These are phyloP conservation scores for Delitschia confertaspora DNA, from an alignment of 495 filamentous ascomycete species.

Conservation along the genomic window DNA sequence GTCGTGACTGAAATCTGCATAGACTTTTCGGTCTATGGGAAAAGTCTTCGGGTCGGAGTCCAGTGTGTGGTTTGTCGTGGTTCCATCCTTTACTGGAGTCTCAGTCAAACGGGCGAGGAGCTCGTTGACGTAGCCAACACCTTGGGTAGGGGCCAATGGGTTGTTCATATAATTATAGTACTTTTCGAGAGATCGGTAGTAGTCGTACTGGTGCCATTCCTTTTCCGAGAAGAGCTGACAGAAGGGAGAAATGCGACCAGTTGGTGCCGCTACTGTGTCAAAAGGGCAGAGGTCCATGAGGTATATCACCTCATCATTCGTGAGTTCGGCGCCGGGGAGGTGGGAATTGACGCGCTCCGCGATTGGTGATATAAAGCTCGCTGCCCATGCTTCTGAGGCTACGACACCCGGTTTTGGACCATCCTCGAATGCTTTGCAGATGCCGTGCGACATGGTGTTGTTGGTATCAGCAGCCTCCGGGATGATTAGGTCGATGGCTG, in stretches of 20 bases:
- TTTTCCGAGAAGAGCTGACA: constrained; percentile 58
- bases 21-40: constrained; percentile 54
- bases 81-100: constrained; percentile 56
- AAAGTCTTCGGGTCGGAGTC: constrained; percentile 55
- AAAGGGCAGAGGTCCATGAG: constrained; percentile 86
- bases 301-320: constrained; percentile 47
- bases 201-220: constrained; percentile 71
- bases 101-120: constrained; percentile 68
- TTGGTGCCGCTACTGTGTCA: constrained; percentile 53
- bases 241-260: constrained; percentile 48
- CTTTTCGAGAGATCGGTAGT: constrained; percentile 65
- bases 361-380: constrained; percentile 54
- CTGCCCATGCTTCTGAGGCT: constrained; percentile 46
- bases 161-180: constrained; percentile 72
- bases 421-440: constrained; percentile 56
- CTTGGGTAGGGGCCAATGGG: constrained; percentile 67
- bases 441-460: constrained; percentile 66
- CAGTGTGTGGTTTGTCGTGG: constrained; percentile 63
- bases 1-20: constrained; percentile 84
- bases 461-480: constrained; percentile 55
- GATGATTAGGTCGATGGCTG: constrained; percentile 46
- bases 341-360: constrained; percentile 50
- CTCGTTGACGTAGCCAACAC: constrained; percentile 78
- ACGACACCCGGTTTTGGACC: constrained; percentile 40
- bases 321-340: constrained; percentile 53